Evolutionary conservation across 345 rosid genomes (phyloP), one percentile per base, ranked within the genome.

Genomic region (Dimocarpus longan): DNA sequence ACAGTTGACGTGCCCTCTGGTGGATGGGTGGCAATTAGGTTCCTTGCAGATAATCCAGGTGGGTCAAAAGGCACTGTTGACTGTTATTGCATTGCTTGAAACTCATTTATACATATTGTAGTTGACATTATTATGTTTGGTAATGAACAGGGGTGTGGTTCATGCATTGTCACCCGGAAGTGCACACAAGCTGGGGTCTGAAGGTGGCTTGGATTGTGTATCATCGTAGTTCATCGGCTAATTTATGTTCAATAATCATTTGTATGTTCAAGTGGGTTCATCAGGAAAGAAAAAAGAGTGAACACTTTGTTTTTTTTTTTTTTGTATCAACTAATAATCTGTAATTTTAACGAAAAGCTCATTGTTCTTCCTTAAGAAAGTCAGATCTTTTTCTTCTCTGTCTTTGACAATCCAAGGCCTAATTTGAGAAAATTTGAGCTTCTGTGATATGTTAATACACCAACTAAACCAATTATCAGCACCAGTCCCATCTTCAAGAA

Each of bases 121-220:
- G 70, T 10, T 46, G 10, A 68, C 22, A 19, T 6, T 21, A 57
- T 44, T 21, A 57, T 44, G 37, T 32, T 32, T 32, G 3, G 37
- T 32, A 2, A 32, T 32, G 37, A 32, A 32, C 37, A 32, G 96
- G 97, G 13, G 0, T 26, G 1, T 91, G 93, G 93, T 90, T 90
- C 84, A 91, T 91, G 95, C 93, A 91, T 79, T 89, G 95, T 73
- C 93, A 90, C 80, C 85, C 90, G 71, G 95, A 91, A 80, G 92
- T 91, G 50, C 95, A 91, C 85, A 90, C 93, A 22, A 91, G 89
- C 75, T 88, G 95, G 95, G 95, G 92, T 73, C 80, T 89, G 83
- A 89, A 83, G 79, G 88, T 87, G 95, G 95, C 90, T 74, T 91
- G 93, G 93, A 76, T 89, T 56, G 93, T 91, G 28, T 87, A 11